These are phyloP conservation scores for Yarrowia deformans DNA, from an alignment of 805 yeast genomes.

Conservation along the genomic window DNA sequence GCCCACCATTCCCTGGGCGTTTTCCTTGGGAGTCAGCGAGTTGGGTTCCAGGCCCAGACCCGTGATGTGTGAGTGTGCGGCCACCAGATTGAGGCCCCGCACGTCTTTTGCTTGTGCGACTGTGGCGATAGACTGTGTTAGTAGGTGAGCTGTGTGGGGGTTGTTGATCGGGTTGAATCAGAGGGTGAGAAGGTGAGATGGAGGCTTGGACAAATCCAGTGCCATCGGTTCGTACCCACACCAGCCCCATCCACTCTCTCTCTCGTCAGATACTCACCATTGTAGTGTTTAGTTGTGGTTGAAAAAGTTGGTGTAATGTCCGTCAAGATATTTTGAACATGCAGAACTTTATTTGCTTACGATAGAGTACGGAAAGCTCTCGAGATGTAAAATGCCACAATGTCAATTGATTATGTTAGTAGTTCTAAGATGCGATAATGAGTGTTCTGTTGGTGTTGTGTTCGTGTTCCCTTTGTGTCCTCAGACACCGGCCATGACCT, in stretches of 20 bases:
- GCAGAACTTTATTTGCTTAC: slow-evolving; percentile 7
- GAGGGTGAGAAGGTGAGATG: background rate
- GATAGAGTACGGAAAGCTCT: too few relatives aligned
- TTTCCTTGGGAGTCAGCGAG: slow-evolving; percentile 78
- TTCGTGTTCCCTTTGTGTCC: too few relatives aligned
- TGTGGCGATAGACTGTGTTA: slow-evolving; percentile 51
- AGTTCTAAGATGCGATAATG: slow-evolving; percentile 18
- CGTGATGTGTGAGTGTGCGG: slow-evolving; percentile 97
- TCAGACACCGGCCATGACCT: background rate
- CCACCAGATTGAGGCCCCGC: slow-evolving; percentile 77
- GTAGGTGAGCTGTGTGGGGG: background rate
- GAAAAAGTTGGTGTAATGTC: slow-evolving; percentile 15
- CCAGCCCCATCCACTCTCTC: background rate
- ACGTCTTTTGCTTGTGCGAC: slow-evolving; percentile 57
- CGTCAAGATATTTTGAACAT: slow-evolving; percentile 30
- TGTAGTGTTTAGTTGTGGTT: slow-evolving; percentile 19
- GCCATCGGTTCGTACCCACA: background rate
- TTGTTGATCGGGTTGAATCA: background rate
- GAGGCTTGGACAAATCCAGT: background rate
- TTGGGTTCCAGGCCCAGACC: slow-evolving; percentile 94
- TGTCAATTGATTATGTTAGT: slow-evolving; percentile 1
- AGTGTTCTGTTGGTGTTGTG: too few relatives aligned
- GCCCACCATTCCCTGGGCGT: slow-evolving; percentile 96
- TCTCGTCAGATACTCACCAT: slow-evolving; percentile 19
- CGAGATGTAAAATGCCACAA: background rate